These are phyloP conservation scores for Rhizopogon sp. DNA, from an alignment of 768 basidiomycete genomes.

Conservation along the genomic window DNA sequence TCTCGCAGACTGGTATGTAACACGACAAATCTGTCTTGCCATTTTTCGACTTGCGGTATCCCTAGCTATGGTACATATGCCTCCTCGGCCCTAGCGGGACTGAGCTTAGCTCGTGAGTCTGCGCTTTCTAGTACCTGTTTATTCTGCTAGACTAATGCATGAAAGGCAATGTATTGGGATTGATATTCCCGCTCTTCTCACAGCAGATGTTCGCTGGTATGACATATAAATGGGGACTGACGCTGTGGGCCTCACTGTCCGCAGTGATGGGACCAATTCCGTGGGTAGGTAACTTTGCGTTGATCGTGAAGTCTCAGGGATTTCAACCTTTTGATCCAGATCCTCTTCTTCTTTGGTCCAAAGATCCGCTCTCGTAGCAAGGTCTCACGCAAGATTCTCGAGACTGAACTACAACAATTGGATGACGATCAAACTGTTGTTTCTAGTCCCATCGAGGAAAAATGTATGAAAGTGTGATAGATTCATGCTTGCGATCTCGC, in stretches of 20 bases:
- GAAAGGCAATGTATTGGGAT: constrained; percentile 34
- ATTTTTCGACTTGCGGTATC: not conserved
- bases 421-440: not conserved
- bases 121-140: not conserved
- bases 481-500: not conserved
- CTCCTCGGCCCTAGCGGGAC: constrained; percentile 50
- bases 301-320: not conserved
- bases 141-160: not conserved
- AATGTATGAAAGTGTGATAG: not conserved
- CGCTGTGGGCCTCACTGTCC: constrained; percentile 36
- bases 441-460: not conserved
- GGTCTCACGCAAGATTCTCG: constrained; percentile 16
- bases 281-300: constrained; percentile 26
- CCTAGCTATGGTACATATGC: constrained; percentile 41
- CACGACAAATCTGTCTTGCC: not conserved
- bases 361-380: constrained; percentile 26
- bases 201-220: constrained; percentile 38
- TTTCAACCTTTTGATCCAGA: constrained; percentile 6
- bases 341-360: constrained; percentile 27
- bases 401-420: constrained; percentile 5
- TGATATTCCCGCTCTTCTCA: constrained; percentile 47
- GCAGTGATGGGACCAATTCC: constrained; percentile 41
- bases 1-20: constrained; percentile 44
- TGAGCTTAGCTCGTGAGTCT: constrained; percentile 39
- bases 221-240: constrained; percentile 45